Base-by-base conservation (phyloP, 495 filamentous ascomycete species). In the Penicillium cinerascens region DNA sequence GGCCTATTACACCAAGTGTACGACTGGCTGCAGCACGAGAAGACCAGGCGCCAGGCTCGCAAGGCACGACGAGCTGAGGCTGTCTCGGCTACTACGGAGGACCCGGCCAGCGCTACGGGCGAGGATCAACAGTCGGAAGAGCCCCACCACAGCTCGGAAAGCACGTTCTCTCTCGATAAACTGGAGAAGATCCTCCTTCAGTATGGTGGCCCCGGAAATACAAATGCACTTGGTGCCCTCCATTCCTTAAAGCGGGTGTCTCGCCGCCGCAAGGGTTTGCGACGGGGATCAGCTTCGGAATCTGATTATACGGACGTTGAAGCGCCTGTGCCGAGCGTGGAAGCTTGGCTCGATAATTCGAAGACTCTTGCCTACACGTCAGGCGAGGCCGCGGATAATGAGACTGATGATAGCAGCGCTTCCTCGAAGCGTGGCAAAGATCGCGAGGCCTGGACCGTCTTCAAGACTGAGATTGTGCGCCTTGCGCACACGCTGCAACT, bases 391-490 rank as follows among this genome's bases (percentile, higher is more conserved):
- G 75, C 68, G 11, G 72, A 74, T 6, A 76, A 81, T 22, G 73
- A 78, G 3, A 44, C 54, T 20, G 64, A 64, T 22, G 52, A 54
- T n/a, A 54, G 52, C 18, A 59, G 38, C 47, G 57, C 58, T 1
- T 64, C 68, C n/a, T 49, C 54, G 29, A 69, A 73, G 57, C 66
- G 68, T 42, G 76, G 77, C 17, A 87, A 86, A 57, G 89, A 92
- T 51, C 77, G 75, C 44, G 85, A 87, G 56, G 83, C 81, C 1
- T 95, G 92, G 92, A 40, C 75, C 10, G 64, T 64, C 6, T 99
- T 99, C 76, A 97, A 96, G 66, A 82, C 78, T 42, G 92, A 97
- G 68, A 93, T 97, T 49, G 75, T 97, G 53, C 87, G 88, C 38
- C 71, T 97, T 42, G 78, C 89, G 2, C 95, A 97, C 71, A 99